phyloP scores from a whole-genome alignment of 2,329 filamentous ascomycete species.

The Aspergillus tamarii region DNA sequence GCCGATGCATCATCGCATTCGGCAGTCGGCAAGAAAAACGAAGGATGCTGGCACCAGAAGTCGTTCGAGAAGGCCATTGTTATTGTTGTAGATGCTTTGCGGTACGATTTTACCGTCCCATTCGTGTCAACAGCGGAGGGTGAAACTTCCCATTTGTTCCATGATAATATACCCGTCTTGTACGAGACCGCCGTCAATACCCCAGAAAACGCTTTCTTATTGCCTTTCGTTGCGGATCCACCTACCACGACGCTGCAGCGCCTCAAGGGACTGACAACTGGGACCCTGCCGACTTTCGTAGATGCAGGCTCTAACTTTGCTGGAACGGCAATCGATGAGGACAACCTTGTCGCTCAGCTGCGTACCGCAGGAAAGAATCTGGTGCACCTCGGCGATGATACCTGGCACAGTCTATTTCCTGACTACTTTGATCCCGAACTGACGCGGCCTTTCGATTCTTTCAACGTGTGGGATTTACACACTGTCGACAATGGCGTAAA shows the following conservation, averaged over 20 bases:
- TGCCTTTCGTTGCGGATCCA: constrained; percentile 95
- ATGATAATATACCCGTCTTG: constrained; percentile 84
- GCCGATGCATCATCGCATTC: constrained; percentile 37
- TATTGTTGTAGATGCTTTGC: constrained; percentile 86
- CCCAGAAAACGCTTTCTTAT: constrained; percentile 82
- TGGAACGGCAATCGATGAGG: constrained; percentile 92
- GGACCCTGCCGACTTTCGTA: constrained; percentile 90
- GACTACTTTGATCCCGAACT: constrained; percentile 88
- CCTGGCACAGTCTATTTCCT: constrained; percentile 91
- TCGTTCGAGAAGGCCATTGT: constrained; percentile 90
- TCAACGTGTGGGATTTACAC: constrained; percentile 97
- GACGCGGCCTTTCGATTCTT: constrained; percentile 89
- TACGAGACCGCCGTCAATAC: constrained; percentile 76
- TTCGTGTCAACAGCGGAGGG: constrained; percentile 54
- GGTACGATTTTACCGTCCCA: constrained; percentile 95
- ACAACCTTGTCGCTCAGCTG: constrained; percentile 72
- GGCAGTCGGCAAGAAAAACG: constrained; percentile 40
- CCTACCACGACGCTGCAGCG: constrained; percentile 92
- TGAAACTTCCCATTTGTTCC: constrained; percentile 66
- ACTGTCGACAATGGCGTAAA: constrained; percentile 95
- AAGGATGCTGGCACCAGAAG: constrained; percentile 95
- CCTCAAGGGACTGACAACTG: constrained; percentile 91
- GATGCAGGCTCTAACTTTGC: constrained; percentile 95
- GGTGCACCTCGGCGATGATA: constrained; percentile 96
- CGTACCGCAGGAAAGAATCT: constrained; percentile 71